Percentiles rank a stretch among this genome's conserved stretches.
These are phyloP conservation scores for Tetraselmis striata DNA, from an alignment of 139 green algal species.

Conservation along the genomic window DNA sequence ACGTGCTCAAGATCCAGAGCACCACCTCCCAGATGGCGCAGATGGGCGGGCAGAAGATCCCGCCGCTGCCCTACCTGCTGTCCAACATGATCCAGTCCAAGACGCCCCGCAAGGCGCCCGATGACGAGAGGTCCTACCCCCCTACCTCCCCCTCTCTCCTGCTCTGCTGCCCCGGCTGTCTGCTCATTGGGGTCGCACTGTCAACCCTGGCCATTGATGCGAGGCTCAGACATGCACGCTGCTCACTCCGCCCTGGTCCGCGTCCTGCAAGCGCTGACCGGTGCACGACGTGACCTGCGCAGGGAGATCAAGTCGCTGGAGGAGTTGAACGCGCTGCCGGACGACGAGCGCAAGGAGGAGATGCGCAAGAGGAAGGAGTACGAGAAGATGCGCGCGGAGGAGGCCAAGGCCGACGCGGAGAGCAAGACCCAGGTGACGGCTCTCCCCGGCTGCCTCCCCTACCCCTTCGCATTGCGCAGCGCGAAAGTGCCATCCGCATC, in stretches of 20 bases:
- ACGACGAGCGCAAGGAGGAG: constrained; percentile 20
- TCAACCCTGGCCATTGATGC: constrained; percentile 15
- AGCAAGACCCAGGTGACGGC: constrained; percentile 6
- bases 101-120: constrained; percentile 40
- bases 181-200: too few species aligned
- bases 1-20: constrained; percentile 41
- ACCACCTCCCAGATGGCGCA: background rate
- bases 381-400: constrained; percentile 31
- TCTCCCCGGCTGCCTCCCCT: too few species aligned
- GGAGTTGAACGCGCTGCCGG: constrained; percentile 27
- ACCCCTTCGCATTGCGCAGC: background rate
- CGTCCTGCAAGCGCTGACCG: too few species aligned
- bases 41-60: constrained; percentile 29
- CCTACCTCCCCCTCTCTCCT: too few species aligned
- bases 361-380: constrained; percentile 33
- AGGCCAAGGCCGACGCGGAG: constrained; percentile 34
- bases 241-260: too few species aligned
- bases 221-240: too few species aligned
- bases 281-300: too few species aligned
- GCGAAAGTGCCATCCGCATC: background rate
- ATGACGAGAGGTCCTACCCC: constrained; percentile 45
- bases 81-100: constrained; percentile 52
- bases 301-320: constrained; percentile 32
- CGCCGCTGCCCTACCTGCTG: constrained; percentile 69
- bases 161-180: too few species aligned